These are phyloP conservation scores for Lolium perenne DNA, from an alignment of 176 grass and related monocot species.

Conservation along the genomic window DNA sequence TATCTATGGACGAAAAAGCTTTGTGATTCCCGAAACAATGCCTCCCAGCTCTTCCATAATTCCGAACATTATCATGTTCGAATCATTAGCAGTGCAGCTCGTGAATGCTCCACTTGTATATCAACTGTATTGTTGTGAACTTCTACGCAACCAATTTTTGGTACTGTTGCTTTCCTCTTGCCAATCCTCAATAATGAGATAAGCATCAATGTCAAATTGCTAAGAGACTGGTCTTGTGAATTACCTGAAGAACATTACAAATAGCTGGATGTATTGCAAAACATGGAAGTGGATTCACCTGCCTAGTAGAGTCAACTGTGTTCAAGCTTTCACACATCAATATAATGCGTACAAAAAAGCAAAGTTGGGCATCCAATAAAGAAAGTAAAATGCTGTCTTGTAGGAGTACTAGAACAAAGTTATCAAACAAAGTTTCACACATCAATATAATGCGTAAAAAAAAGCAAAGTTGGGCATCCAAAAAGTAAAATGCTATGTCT, in stretches of 20 bases:
- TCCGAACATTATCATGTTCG: not conserved
- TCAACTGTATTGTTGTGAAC: not conserved
- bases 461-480: not conserved
- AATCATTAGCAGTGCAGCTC: not conserved
- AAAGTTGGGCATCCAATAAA: not conserved
- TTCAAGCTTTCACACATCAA: not conserved
- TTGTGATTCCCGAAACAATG: not conserved
- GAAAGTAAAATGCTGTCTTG: not conserved
- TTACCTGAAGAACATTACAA: not conserved
- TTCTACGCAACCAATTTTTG: not conserved
- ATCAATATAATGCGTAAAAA: not conserved
- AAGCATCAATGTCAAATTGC: not conserved
- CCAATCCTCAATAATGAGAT: not conserved
- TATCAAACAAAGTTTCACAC: not conserved
- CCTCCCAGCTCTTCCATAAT: not conserved
- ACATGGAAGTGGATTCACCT: not conserved
- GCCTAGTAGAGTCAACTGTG: not conserved
- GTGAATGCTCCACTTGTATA: not conserved
- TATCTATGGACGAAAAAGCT: not conserved
- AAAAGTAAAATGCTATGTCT: not conserved
- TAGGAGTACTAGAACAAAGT: not conserved
- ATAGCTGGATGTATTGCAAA: not conserved
- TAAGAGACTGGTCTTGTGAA: not conserved
- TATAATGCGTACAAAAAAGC: not conserved
- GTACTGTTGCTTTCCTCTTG: not conserved